These are phyloP conservation scores for Phaeophleospora eucalypticola DNA, from an alignment of 2,329 filamentous ascomycete species.

Conservation along the genomic window DNA sequence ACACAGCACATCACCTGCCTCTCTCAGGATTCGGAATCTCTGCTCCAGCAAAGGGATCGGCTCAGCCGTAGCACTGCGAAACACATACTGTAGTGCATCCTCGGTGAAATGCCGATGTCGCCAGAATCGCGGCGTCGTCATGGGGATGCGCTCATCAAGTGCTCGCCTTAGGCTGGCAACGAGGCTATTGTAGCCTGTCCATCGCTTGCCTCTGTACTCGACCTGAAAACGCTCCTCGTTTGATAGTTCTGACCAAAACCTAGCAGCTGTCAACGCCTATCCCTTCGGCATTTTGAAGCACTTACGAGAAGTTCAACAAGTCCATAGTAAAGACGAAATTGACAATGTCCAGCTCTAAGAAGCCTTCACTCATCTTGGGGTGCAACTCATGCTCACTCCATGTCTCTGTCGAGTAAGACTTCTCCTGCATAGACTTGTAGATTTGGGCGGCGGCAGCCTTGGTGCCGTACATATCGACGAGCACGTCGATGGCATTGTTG, in stretches of 20 bases:
- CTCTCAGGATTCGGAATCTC: slow-evolving; percentile 71
- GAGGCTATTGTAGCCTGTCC: slow-evolving; percentile 95
- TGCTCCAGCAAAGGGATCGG: slow-evolving; percentile 79
- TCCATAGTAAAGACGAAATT: slow-evolving; percentile 98
- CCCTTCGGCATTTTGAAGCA: too few species aligned
- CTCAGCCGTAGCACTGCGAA: slow-evolving; percentile 81
- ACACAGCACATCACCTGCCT: slow-evolving; percentile 72
- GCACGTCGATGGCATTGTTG: slow-evolving; percentile 89
- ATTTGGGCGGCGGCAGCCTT: slow-evolving; percentile 79
- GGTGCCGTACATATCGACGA: slow-evolving; percentile 75
- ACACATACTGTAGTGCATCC: slow-evolving; percentile 69
- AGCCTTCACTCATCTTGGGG: slow-evolving; percentile 54
- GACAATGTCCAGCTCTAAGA: slow-evolving; percentile 43
- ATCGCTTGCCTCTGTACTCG: slow-evolving; percentile 72
- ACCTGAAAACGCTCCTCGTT: slow-evolving; percentile 75
- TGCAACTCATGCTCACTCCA: slow-evolving; percentile 91
- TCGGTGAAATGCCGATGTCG: slow-evolving; percentile 57
- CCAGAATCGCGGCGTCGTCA: slow-evolving; percentile 88
- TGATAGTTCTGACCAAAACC: slow-evolving; percentile 78
- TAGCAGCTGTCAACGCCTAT: slow-evolving; percentile 8
- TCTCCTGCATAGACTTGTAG: slow-evolving; percentile 75
- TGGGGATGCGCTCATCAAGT: slow-evolving; percentile 84
- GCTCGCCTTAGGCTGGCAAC: slow-evolving; percentile 83
- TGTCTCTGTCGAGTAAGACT: slow-evolving; percentile 74
- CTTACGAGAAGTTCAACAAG: slow-evolving; percentile 74